Evolutionary conservation across 345 rosid genomes (phyloP).

Genomic region (Pelargonium nanum): DNA sequence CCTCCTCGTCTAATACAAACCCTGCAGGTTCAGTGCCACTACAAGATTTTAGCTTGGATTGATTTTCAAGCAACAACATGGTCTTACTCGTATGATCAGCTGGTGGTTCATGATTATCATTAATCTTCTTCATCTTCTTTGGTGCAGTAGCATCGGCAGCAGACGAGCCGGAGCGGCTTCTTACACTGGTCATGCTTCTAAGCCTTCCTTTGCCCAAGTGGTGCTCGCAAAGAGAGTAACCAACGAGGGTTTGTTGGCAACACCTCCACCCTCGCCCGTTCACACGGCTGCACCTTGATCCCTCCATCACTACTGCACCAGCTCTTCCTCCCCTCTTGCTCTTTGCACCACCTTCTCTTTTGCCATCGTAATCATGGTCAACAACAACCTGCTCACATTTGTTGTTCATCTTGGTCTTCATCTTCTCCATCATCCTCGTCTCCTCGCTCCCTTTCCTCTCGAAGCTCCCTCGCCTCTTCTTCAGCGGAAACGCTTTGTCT

Average conservation of each 20-base stretch:
- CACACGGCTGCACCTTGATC: slow-evolving; percentile 88
- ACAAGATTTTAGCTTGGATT: neutral
- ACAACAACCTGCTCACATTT: slow-evolving; percentile 16
- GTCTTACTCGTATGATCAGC: neutral
- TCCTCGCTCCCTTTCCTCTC: slow-evolving; percentile 20
- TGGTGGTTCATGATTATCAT: slow-evolving; percentile 1
- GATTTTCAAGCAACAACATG: neutral
- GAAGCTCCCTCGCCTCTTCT: slow-evolving; percentile 48
- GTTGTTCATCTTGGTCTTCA: slow-evolving; percentile 39
- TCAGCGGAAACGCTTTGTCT: slow-evolving; percentile 39
- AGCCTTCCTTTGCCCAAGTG: slow-evolving; percentile 94
- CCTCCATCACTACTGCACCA: slow-evolving; percentile 53
- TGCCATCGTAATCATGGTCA: slow-evolving; percentile 7
- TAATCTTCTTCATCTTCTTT: slow-evolving; percentile 5
- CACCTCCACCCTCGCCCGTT: slow-evolving; percentile 99
- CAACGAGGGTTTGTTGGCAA: slow-evolving; percentile 80
- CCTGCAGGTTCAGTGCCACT: no score
- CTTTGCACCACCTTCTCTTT: slow-evolving; percentile 15
- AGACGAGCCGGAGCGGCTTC: slow-evolving; percentile 19
- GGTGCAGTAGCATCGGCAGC: neutral
- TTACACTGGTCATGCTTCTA: slow-evolving; percentile 50
- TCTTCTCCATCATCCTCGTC: slow-evolving; percentile 13
- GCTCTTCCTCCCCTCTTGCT: slow-evolving; percentile 40
- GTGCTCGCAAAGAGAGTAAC: slow-evolving; percentile 93
- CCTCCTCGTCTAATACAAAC: neutral